Conservation (phyloP, 192 early-diverging fungal genomes). For the Chytriomyces hyalinus region DNA sequence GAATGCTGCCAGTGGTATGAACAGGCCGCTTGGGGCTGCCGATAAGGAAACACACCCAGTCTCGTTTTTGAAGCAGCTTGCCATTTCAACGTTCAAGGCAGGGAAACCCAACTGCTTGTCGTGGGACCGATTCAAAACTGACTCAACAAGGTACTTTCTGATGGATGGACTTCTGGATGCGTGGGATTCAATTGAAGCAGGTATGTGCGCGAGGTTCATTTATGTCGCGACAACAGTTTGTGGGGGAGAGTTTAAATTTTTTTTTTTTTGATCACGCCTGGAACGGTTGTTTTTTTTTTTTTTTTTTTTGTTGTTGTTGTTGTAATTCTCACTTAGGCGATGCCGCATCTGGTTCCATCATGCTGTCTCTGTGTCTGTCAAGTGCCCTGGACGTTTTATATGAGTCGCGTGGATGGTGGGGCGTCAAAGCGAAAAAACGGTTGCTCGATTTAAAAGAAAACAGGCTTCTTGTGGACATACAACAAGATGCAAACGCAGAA, state of each 20-base stretch:
- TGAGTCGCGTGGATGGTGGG: slow-evolving; percentile 35
- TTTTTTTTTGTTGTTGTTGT: neutral
- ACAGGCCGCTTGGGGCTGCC: neutral
- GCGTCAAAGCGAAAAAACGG: slow-evolving; percentile 28
- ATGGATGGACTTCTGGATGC: slow-evolving; percentile 34
- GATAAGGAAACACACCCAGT: neutral
- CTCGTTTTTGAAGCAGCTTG: slow-evolving; percentile 4
- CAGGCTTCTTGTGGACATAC: neutral
- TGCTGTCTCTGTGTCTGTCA: slow-evolving; percentile 28
- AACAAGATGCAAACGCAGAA: neutral
- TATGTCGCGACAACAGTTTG: too few species aligned
- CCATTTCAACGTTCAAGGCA: neutral
- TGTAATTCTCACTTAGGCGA: slow-evolving; percentile 7
- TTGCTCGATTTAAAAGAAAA: slow-evolving; percentile 31
- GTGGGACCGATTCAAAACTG: slow-evolving; percentile 21
- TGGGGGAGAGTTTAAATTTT: neutral
- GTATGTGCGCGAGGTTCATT: neutral
- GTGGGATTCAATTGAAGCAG: slow-evolving; percentile 42
- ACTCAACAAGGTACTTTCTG: slow-evolving; percentile 13
- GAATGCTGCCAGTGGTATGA: neutral
- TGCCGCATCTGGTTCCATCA: slow-evolving; percentile 35
- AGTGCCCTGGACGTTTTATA: slow-evolving; percentile 30
- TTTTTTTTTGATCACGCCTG: neutral
- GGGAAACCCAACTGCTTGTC: slow-evolving; percentile 20
- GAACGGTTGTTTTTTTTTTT: too few species aligned